phyloP scores from a whole-genome alignment of 805 yeast genomes.

The Wickerhamiella shivajii region DNA sequence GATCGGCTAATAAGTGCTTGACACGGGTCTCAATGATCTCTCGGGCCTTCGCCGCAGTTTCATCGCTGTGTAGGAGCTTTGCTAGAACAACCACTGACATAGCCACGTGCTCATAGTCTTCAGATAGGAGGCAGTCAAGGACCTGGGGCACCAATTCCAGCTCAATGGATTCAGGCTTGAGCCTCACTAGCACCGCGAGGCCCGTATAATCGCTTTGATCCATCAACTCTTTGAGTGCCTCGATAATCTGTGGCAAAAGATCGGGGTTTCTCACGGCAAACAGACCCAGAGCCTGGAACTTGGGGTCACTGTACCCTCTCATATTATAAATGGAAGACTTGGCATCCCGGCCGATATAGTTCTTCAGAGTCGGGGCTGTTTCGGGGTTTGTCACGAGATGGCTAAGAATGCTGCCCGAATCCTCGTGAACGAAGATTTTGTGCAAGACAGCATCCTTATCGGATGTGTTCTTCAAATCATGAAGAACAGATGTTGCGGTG shows the following conservation, averaged over 20 bases:
- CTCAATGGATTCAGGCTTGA: slow-evolving; percentile 1
- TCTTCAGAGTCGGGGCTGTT: slow-evolving; percentile 10
- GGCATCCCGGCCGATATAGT: slow-evolving; percentile 9
- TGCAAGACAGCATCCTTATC: slow-evolving; percentile 3
- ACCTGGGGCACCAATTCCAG: slow-evolving; percentile 8
- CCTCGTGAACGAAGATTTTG: slow-evolving; percentile 5
- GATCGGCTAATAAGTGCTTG: too few relatives aligned
- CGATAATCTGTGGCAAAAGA: slow-evolving; percentile 10
- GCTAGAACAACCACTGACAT: slow-evolving; percentile 9
- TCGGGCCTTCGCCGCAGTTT: too few relatives aligned
- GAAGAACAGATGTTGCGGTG: slow-evolving; percentile 2
- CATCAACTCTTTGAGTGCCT: slow-evolving; percentile 5
- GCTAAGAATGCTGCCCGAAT: slow-evolving; percentile 12
- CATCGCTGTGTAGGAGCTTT: slow-evolving; percentile 2
- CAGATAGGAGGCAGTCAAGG: slow-evolving; percentile 2
- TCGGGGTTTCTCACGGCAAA: slow-evolving; percentile 13
- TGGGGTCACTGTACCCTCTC: slow-evolving; percentile 13
- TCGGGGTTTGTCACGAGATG: slow-evolving; percentile 14
- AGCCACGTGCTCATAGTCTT: slow-evolving; percentile 2
- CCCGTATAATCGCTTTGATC: background rate
- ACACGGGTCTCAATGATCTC: too few relatives aligned
- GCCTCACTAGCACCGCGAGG: slow-evolving; percentile 9
- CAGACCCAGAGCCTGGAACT: slow-evolving; percentile 13
- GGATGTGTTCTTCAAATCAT: slow-evolving; percentile 1
- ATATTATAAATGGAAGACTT: slow-evolving; percentile 8